Base-by-base conservation (phyloP, 768 basidiomycete species). In the Strobilomyces dryophilus region DNA sequence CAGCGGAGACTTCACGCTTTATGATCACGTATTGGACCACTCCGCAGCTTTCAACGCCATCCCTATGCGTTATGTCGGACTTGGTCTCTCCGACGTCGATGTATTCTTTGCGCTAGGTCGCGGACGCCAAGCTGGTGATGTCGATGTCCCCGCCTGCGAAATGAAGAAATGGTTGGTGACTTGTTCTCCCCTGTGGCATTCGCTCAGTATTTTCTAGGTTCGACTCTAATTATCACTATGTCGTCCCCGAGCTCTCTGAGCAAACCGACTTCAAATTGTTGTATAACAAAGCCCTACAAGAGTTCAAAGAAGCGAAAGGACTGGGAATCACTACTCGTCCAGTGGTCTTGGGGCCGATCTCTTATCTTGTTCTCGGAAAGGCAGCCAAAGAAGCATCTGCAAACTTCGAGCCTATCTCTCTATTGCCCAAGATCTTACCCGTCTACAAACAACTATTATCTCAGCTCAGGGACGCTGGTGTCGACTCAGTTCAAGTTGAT, bases 91-190 rank as follows among this genome's bases (percentile, higher is more conserved):
- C 27, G 79, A 84, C 58, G 85, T 98, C 60, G 95, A 99, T 74
- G 85, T 94, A 69, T 97, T 91, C 76, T 98, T 99, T 65, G 97
- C 97, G 64, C 95, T 98, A 90, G 97, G 95, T 49, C 95, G 97
- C 75, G 97, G 97, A 53, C 92, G 95, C 61, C 97, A 99, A 75
- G 80, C 88, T 39, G 90, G 84, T 58, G 87, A 85, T 55, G 95
- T 98, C 64, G 97, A 99, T 75, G 93, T 98, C 59, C 92, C 92
- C 46, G 93, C 95, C 45, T 92, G 83, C 59, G 95, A 98, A 79
- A 98, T 98, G 97, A 98, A 97, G 83, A 98, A 98, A 76, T 99
- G 97, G 95, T 92, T 67, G 63, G 85, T 76, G 29, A 35, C 37
- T 41, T 32, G 24, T 51, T 51, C 4, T 48, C 15, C 14, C 29